These are phyloP conservation scores for Aspergillus ustus DNA, from an alignment of 2,329 filamentous ascomycete genomes.

Conservation along the genomic window DNA sequence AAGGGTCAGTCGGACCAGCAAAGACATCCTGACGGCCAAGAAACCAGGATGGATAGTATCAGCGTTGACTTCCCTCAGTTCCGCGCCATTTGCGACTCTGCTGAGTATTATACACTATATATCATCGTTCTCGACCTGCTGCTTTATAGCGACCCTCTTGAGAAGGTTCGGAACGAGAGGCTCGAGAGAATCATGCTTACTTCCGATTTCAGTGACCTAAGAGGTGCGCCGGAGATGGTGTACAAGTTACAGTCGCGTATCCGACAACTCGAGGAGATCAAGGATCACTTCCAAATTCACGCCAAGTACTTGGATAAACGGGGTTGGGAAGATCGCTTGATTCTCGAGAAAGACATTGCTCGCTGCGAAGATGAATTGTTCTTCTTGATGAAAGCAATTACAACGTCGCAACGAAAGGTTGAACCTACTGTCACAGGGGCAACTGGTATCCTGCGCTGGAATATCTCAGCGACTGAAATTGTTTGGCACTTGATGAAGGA, in stretches of 20 bases:
- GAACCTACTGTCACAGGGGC: constrained; percentile 69
- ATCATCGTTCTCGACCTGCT: constrained; percentile 96
- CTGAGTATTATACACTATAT: constrained; percentile 97
- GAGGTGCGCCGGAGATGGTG: constrained; percentile 91
- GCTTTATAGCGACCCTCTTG: constrained; percentile 92
- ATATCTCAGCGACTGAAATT: constrained; percentile 90
- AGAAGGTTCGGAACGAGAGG: constrained; percentile 94
- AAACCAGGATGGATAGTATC: constrained; percentile 90
- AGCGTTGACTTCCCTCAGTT: constrained; percentile 97
- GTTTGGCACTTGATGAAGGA: constrained; percentile 96
- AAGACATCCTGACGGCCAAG: constrained; percentile 53
- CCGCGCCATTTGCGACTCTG: constrained; percentile 92
- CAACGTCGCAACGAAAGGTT: constrained; percentile 86
- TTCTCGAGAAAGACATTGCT: constrained; percentile 86
- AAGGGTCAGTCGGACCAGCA: constrained; percentile 58
- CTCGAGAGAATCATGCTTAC: constrained; percentile 99
- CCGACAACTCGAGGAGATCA: constrained; percentile 92
- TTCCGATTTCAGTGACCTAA: constrained; percentile 96
- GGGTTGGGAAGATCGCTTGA: constrained; percentile 87
- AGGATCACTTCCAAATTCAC: constrained; percentile 92
- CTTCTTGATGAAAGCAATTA: constrained; percentile 99
- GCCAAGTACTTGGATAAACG: constrained; percentile 82
- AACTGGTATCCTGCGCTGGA: constrained; percentile 85
- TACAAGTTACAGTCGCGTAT: constrained; percentile 89
- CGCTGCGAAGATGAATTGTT: constrained; percentile 96